Evolutionary conservation across 2,329 filamentous ascomycete genomes (phyloP).

Genomic region (Elsinoe batatas): DNA sequence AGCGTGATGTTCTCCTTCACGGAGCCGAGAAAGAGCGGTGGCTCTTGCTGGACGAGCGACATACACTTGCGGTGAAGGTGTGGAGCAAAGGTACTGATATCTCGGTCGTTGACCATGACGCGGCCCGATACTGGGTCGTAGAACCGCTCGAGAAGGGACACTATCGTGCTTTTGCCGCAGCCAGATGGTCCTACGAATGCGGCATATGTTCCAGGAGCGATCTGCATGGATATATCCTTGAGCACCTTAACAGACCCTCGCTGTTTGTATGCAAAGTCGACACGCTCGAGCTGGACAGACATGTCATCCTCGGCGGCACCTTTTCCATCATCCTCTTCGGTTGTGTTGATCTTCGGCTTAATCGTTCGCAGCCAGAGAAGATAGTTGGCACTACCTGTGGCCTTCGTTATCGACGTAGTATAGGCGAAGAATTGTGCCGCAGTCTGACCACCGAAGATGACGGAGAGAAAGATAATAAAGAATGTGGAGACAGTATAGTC

Average conservation of each 20-base stretch:
- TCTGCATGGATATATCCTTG: conserved; percentile 21
- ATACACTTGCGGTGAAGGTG: conserved; percentile 52
- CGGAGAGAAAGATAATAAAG: conserved; percentile 53
- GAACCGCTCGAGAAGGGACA: conserved; percentile 39
- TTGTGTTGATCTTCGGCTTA: conserved; percentile 30
- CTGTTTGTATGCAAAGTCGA: conserved; percentile 25
- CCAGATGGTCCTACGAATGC: conserved; percentile 41
- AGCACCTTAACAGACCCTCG: conserved; percentile 21
- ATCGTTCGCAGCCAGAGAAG: conserved; percentile 35
- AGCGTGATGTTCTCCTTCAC: conserved; percentile 50
- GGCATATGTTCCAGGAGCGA: conserved; percentile 31
- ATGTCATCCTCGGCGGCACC: conserved; percentile 20
- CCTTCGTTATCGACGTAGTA: conserved; percentile 32
- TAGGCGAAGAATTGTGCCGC: conserved; percentile 60
- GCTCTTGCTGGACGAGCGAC: conserved; percentile 65
- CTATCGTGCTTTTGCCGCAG: conserved; percentile 39
- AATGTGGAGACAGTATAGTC: conserved; percentile 35
- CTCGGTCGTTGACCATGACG: conserved; percentile 45
- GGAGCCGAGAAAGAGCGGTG: conserved; percentile 60
- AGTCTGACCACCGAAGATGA: conserved; percentile 57
- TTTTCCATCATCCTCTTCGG: conserved; percentile 25
- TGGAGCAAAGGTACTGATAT: conserved; percentile 50
- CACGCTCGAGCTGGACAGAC: conserved; percentile 19
- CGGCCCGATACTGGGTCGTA: conserved; percentile 34
- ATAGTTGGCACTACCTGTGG: conserved; percentile 32